phyloP scores from a whole-genome alignment of 2,329 filamentous ascomycete species.

The Nemania bipapillata region DNA sequence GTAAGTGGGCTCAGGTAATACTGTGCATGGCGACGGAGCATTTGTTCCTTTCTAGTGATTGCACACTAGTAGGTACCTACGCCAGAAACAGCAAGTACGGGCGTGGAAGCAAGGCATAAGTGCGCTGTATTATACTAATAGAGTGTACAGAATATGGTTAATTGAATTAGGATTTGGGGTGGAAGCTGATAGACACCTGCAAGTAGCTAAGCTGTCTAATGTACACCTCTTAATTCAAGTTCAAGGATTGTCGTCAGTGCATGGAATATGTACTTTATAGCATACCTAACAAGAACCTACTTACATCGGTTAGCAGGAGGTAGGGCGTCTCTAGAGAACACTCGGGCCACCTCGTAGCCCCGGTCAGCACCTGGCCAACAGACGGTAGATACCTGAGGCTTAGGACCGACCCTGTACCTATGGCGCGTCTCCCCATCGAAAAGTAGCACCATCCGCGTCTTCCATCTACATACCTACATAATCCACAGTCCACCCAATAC shows the following conservation, averaged over 20 bases:
- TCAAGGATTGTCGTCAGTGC: too few relatives aligned
- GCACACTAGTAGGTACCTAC: background rate
- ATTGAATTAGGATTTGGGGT: too few relatives aligned
- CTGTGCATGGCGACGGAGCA: background rate
- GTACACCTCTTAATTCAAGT: too few relatives aligned
- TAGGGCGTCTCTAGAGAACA: background rate
- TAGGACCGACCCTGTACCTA: background rate
- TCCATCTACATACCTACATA: background rate
- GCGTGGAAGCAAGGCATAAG: too few relatives aligned
- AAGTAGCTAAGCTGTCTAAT: too few relatives aligned
- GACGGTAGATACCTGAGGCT: background rate
- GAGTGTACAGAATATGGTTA: too few relatives aligned
- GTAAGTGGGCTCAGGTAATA: background rate
- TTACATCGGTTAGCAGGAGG: background rate
- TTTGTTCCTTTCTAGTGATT: slow-evolving; percentile 1
- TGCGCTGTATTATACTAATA: too few relatives aligned
- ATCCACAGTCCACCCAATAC: too few relatives aligned
- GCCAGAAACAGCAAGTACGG: too few relatives aligned
- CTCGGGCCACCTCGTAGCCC: background rate
- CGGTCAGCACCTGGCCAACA: background rate
- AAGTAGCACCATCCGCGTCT: slow-evolving; percentile 30
- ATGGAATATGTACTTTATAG: too few relatives aligned
- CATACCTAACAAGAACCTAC: background rate
- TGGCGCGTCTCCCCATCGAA: slow-evolving; percentile 24
- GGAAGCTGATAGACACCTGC: too few relatives aligned